A percentile compares a stretch with the other conserved stretches of the same genome.
These are phyloP conservation scores for Solanum medicagineum DNA, from an alignment of 257 asterid genomes.

Conservation along the genomic window DNA sequence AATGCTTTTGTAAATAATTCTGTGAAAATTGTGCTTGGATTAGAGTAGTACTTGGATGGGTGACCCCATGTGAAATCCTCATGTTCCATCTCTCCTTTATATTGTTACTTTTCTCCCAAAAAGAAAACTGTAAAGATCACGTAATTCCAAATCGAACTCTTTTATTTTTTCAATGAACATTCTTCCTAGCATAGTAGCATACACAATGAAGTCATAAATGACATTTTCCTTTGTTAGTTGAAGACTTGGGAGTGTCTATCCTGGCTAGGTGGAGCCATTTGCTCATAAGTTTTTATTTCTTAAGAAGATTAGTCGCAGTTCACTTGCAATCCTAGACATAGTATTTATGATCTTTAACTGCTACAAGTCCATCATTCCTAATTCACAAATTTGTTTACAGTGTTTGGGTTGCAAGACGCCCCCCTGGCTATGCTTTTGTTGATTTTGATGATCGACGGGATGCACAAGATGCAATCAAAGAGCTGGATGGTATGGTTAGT, in stretches of 20 bases:
- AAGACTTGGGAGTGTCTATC: background rate
- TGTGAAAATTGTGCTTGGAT: background rate
- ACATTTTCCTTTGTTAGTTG: background rate
- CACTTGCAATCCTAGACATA: background rate
- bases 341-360: background rate
- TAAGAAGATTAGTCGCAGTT: background rate
- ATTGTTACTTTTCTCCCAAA: background rate
- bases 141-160: background rate
- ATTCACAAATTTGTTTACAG: slow-evolving; percentile 21
- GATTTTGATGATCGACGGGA: slow-evolving; percentile 88
- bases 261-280: background rate
- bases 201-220: background rate
- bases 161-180: background rate
- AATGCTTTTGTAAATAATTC: background rate
- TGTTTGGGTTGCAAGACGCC: slow-evolving; percentile 98
- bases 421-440: slow-evolving; percentile 90
- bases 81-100: background rate
- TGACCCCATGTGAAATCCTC: background rate
- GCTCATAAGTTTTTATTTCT: background rate
- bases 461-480: slow-evolving; percentile 89
- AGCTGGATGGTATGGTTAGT: slow-evolving; percentile 46
- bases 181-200: background rate
- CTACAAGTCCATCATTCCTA: background rate
- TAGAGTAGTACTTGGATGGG: background rate
- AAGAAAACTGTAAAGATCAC: background rate